Base-by-base conservation (phyloP, 768 basidiomycete species). In the Podaxis pistillaris region DNA sequence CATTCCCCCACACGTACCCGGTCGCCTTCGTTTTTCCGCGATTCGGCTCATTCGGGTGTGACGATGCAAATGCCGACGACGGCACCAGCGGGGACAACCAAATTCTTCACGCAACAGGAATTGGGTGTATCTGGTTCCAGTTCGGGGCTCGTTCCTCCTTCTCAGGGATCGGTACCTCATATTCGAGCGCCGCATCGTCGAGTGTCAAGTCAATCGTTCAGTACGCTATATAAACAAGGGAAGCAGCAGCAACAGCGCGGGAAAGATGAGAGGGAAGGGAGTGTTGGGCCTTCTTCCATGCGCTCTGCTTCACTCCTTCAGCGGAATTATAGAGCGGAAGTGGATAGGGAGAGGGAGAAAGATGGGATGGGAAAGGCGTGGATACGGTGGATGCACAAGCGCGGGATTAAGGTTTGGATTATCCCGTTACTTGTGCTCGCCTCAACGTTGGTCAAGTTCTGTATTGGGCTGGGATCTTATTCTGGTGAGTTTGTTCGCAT, bases 301-400 rank as follows among this genome's bases (percentile, higher is more conserved):
- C 64, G 40, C 24, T 51, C 54, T 38, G 60, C 49, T 55, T 53
- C 38, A 56, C 22, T 38, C 53, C 38, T 30, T 44, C 53, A 38
- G 38, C 56, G 4, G 54, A 38, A 51, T 40, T 38, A 28, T 57
- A 24, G 64, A 55, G 57, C 63, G 50, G 56, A 41, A 46, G 22
- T 22, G 53, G 60, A 47, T 44, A 54, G 58, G 65, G 51, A n/a
- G 72, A 73, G 9, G 13, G 69, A 68, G 24, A 75, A 75, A 38
- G 66, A 67, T 28, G 72, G 77, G 5, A 80, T 86, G 73, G 89
- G 80, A 11, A 78, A 82, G 65, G 71, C 87, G 47, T 91, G 87
- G 87, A 77, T 91, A 41, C 80, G 87, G 47, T 94, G 89, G 90
- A 90, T 93, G 89, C 89, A 91, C 64, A 87, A 81, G 65, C 78